These are phyloP conservation scores for Diaporthe destruens DNA, from an alignment of 2,329 filamentous ascomycete species.

Conservation along the genomic window DNA sequence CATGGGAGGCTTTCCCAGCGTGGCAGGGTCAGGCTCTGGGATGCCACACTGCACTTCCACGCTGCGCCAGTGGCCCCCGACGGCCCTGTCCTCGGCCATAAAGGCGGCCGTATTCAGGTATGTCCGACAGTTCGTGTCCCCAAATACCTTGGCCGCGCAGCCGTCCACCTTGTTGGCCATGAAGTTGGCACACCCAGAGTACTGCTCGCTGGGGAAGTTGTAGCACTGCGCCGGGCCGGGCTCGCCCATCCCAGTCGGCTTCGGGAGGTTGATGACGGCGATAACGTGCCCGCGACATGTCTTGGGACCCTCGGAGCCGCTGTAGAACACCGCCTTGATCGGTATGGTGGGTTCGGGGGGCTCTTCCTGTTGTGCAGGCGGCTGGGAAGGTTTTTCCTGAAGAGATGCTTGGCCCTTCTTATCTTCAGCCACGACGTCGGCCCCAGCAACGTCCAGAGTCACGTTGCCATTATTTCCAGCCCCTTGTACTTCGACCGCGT, in stretches of 20 bases:
- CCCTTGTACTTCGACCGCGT: background rate
- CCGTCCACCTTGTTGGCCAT: conserved; percentile 54
- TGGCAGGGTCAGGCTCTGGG: conserved; percentile 44
- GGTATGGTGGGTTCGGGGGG: conserved; percentile 55
- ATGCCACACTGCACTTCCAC: conserved; percentile 53
- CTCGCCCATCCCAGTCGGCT: conserved; percentile 44
- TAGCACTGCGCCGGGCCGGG: conserved; percentile 50
- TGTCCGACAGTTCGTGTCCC: conserved; percentile 50
- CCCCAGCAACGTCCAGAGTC: background rate
- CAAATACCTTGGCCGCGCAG: conserved; percentile 54
- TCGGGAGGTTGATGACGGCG: conserved; percentile 47
- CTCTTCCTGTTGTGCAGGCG: conserved; percentile 53
- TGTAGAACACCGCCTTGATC: conserved; percentile 61
- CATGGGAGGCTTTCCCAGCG: conserved; percentile 46
- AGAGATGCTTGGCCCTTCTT: conserved; percentile 53
- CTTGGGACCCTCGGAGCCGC: conserved; percentile 52
- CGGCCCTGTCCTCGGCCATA: conserved; percentile 49
- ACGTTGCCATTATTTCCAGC: background rate
- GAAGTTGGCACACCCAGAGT: conserved; percentile 53
- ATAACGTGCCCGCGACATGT: conserved; percentile 51
- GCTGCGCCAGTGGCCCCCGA: conserved; percentile 53
- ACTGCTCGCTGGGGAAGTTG: conserved; percentile 48
- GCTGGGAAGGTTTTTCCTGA: conserved; percentile 56
- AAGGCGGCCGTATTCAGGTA: conserved; percentile 55
- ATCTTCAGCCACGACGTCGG: conserved; percentile 41